These are phyloP conservation scores for Penicillium glabrum DNA, from an alignment of 2,329 filamentous ascomycete species.

Conservation along the genomic window DNA sequence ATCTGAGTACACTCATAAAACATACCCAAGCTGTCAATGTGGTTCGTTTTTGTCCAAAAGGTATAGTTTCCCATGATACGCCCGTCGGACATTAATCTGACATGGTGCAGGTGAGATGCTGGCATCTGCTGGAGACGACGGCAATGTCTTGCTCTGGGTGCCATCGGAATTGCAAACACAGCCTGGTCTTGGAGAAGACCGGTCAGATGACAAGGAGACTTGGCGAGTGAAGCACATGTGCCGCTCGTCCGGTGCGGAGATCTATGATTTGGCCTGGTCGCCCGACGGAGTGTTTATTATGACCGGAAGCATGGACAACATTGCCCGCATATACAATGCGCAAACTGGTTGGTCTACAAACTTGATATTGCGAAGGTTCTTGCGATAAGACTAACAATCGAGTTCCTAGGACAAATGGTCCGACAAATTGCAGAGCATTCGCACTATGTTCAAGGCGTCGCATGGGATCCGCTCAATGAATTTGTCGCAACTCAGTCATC, in stretches of 20 bases:
- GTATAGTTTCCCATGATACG: conserved; percentile 48
- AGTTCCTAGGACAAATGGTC: conserved; percentile 60
- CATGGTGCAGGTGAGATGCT: conserved; percentile 73
- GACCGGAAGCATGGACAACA: conserved; percentile 98
- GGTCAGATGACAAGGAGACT: conserved; percentile 88
- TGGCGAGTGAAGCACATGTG: conserved; percentile 99
- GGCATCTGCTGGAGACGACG: conserved; percentile 93
- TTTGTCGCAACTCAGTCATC: conserved; percentile 98
- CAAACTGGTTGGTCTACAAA: conserved; percentile 66
- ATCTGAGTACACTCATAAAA: conserved; percentile 85
- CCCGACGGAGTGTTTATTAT: conserved; percentile 97
- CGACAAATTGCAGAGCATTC: conserved; percentile 96
- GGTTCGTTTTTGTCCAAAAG: conserved; percentile 91
- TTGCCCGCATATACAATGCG: conserved; percentile 94
- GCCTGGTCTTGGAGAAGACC: conserved; percentile 74
- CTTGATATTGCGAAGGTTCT: neutral
- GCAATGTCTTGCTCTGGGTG: conserved; percentile 95
- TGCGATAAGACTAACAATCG: neutral
- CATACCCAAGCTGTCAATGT: conserved; percentile 98
- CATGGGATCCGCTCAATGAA: conserved; percentile 97
- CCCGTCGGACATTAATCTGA: conserved; percentile 22
- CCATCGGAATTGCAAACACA: conserved; percentile 73
- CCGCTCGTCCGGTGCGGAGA: conserved; percentile 88
- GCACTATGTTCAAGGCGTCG: conserved; percentile 96
- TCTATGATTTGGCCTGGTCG: conserved; percentile 98